Evolutionary conservation across 1,284 basidiomycete species (phyloP).

Genomic region (Wolfiporia cocos): DNA sequence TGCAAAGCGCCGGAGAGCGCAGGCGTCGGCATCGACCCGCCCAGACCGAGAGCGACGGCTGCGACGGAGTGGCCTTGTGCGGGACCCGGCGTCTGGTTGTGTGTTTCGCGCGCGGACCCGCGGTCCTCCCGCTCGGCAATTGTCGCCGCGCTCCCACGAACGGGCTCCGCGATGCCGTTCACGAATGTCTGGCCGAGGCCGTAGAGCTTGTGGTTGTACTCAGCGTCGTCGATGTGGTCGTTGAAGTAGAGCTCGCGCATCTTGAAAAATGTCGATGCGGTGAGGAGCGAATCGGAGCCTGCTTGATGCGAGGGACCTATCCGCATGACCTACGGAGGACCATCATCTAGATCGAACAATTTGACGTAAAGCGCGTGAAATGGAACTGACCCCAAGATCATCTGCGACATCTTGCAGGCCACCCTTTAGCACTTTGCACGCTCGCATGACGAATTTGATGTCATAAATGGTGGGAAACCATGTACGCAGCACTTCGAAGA

Average conservation of each 20-base stretch:
- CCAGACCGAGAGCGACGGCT: slow-evolving; percentile 36
- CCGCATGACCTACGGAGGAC: slow-evolving; percentile 61
- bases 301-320: slow-evolving; percentile 95
- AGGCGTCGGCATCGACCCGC: slow-evolving; percentile 35
- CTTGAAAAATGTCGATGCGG: slow-evolving; percentile 93
- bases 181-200: slow-evolving; percentile 73
- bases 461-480: slow-evolving; percentile 99
- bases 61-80: slow-evolving; percentile 25
- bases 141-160: slow-evolving; percentile 59
- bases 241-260: slow-evolving; percentile 91
- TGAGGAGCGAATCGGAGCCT: slow-evolving; percentile 92
- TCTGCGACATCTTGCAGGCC: slow-evolving; percentile 96
- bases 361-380: slow-evolving; percentile 8
- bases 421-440: slow-evolving; percentile 85
- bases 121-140: slow-evolving; percentile 76
- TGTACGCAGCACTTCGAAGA: slow-evolving; percentile 83
- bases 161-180: slow-evolving; percentile 59
- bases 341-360: slow-evolving; percentile 1
- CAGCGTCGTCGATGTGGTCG: slow-evolving; percentile 75
- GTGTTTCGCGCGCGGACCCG: slow-evolving; percentile 43
- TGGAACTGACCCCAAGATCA: slow-evolving; percentile 72
- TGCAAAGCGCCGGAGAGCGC: slow-evolving; percentile 29
- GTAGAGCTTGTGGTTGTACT: slow-evolving; percentile 74
- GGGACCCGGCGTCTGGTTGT: slow-evolving; percentile 49
- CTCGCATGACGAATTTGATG: slow-evolving; percentile 95